These are phyloP conservation scores for Penicillium turbatum DNA, from an alignment of 495 filamentous ascomycete genomes.

Conservation along the genomic window DNA sequence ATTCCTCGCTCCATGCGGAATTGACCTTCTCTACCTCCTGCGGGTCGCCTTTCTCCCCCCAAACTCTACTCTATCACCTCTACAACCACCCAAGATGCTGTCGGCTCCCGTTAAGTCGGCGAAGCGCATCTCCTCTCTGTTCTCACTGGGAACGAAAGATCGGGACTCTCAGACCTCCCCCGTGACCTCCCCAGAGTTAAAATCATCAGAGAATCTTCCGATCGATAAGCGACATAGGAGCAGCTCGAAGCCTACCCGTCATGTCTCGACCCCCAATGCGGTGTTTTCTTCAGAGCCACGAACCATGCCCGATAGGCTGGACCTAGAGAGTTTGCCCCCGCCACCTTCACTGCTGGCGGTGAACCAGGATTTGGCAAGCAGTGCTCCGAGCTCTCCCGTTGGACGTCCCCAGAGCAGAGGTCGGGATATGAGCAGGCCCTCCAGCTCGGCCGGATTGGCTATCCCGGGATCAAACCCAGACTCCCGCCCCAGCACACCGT, in stretches of 20 bases:
- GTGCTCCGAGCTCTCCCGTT: slow-evolving; percentile 29
- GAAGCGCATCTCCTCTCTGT: slow-evolving; percentile 48
- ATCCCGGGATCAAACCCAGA: slow-evolving; percentile 36
- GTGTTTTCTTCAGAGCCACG: slow-evolving; percentile 26
- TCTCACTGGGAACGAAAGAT: slow-evolving; percentile 42
- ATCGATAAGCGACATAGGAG: slow-evolving; percentile 27
- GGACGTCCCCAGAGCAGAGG: slow-evolving; percentile 39
- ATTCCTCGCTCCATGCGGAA: slow-evolving; percentile 21
- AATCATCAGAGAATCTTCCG: slow-evolving; percentile 16
- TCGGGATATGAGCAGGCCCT: slow-evolving; percentile 36
- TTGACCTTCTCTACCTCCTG: slow-evolving; percentile 14
- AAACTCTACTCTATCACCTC: slow-evolving; percentile 4
- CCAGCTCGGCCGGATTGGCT: slow-evolving; percentile 35
- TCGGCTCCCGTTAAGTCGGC: slow-evolving; percentile 48
- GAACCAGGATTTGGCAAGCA: slow-evolving; percentile 40
- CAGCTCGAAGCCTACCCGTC: slow-evolving; percentile 35
- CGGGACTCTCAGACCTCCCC: slow-evolving; percentile 21
- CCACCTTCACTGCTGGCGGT: slow-evolving; percentile 42
- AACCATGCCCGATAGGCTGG: slow-evolving; percentile 30
- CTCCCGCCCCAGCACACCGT: slow-evolving; percentile 39
- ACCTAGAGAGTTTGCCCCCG: slow-evolving; percentile 36
- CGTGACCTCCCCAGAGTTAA: slow-evolving; percentile 9
- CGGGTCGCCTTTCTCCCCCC: slow-evolving; percentile 2
- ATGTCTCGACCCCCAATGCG: slow-evolving; percentile 35
- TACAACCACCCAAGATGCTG: slow-evolving; percentile 32